Conservation (phyloP, 2,329 filamentous ascomycete species). For the Aspergillus udagawae region DNA sequence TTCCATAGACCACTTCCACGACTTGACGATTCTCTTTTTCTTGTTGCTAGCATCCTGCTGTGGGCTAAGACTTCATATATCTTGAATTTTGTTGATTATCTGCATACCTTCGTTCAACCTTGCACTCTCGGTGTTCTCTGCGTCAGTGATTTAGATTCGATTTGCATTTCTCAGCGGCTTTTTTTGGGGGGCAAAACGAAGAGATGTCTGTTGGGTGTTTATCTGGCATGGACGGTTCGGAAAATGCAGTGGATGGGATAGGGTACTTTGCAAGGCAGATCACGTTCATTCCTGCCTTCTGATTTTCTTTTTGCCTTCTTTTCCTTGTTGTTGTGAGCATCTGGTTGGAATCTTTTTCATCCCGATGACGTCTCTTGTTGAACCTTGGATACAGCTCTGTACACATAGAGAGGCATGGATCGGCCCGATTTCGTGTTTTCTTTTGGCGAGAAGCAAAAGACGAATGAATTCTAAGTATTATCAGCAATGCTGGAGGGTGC, state of each 20-base stretch:
- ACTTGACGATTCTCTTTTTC: conserved; percentile 23
- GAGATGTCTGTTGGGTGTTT: conserved; percentile 14
- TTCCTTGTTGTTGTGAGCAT: background rate
- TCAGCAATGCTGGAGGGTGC: background rate
- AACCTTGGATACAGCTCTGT: conserved; percentile 4
- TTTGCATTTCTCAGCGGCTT: conserved; percentile 25
- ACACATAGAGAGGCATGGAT: conserved; percentile 8
- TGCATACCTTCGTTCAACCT: background rate
- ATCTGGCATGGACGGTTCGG: conserved; percentile 14
- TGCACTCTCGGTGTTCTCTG: conserved; percentile 2
- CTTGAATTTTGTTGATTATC: conserved; percentile 3
- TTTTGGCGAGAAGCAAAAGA: background rate
- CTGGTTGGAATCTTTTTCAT: background rate
- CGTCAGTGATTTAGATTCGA: conserved; percentile 11
- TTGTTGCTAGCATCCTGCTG: conserved; percentile 11
- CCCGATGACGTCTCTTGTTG: conserved; percentile 2
- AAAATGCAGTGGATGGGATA: conserved; percentile 12
- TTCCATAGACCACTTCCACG: conserved; percentile 19
- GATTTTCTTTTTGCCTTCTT: background rate
- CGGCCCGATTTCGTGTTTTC: background rate
- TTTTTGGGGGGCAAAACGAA: conserved; percentile 12
- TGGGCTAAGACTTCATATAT: conserved; percentile 5
- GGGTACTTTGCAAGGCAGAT: conserved; percentile 8
- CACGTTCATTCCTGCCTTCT: conserved; percentile 3
- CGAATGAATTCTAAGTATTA: background rate